Base-by-base conservation (phyloP, 2,329 filamentous ascomycete genomes). In the Dactylellina parvicollis region DNA sequence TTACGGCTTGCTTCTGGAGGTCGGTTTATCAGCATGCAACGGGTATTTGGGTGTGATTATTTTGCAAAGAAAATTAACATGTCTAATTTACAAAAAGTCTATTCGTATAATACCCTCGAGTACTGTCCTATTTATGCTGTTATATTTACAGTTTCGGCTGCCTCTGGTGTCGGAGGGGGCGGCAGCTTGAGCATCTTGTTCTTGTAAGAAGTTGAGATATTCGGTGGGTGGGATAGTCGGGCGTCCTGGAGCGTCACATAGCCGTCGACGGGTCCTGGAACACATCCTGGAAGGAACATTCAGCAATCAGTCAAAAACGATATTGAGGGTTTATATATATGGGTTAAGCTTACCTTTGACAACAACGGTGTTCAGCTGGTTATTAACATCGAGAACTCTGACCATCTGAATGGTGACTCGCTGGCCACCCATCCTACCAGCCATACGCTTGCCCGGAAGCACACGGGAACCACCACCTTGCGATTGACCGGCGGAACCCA, bases 371-470 rank as follows among this genome's bases (percentile, higher is more conserved):
- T 95, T 95, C 79, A 93, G 89, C 80, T 91, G 89, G 77, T 89
- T 86, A 82, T 98, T 92, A 32, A 96, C 89, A 84, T 92, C 89
- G 80, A 99, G 83, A 59, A 99, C 88, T 82, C 90, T 91, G 77
- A 98, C 83, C 82, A 96, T 97, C 85, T 97, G 93, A 67, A 95
- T 86, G 50, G 95, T 99, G 64, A 92, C 90, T 77, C 87, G 88
- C 81, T 96, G 87, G 76, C 90, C 91, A 75, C 95, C 95, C 95
- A 99, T 98, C 71, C 92, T 88, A 62, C 95, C 95, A 2, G 95
- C 88, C 95, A 99, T 99, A 83, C 92, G 95, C 87, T 99, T 99
- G 73, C 95, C 95, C 0, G 95, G 95, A 79, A 92, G 84, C 22
- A 99, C 94, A 82, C 95, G 88, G 75, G 92, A 96, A 83, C 95